Evolutionary conservation across 2,329 filamentous ascomycete species (phyloP), one percentile per base, ranked within the genome.

Genomic region (Phoma sp.): DNA sequence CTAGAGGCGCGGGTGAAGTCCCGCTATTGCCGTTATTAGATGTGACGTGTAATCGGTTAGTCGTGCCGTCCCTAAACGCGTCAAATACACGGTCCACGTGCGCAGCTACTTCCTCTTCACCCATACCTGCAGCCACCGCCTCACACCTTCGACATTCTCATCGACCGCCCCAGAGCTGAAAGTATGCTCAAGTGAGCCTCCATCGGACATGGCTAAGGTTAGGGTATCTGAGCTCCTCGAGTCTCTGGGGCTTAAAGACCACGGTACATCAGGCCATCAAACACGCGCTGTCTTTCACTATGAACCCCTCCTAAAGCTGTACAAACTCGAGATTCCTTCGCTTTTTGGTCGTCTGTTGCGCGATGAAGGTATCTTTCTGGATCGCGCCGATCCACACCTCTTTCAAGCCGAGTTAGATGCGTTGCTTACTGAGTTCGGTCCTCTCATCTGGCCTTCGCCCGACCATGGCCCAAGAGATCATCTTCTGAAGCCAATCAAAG

Each of bases 321-420:
- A 56, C 42, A 57, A 46, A 33, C 18, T 26, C 5, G 55, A 64
- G 18, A 25, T 60, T 20, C 30, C 47, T 14, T 21, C 37, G 7
- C 50, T 64, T 4, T 59, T 62, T 21, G 49, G 48, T 23, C 45
- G 20, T 10, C 40, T 57, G 7, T n/a, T 54, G 2, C 49, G 48
- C 18, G 42, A 64, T 30, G 39, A 56, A 25, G 52, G 29, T 10
- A 30, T 29, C 1, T 18, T 37, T 7, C 39, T 62, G 15, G 34
- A 58, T 21, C 47, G 53, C 30, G 6, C 47, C 5, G 57, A 62
- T 23, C 49, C 42, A 7, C 32, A 33, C 6, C 39, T 62, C 5
- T 59, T 62, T 18, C 51, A 62, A 15, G 11, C 43, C 25, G 61
- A 65, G 42, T 29, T 64, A 10, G 55, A 59, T 7, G 29, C 42